Percentiles rank a stretch among this genome's conserved stretches.
phyloP scores from a whole-genome alignment of 345 rosid species.

The Erucastrum elatum region DNA sequence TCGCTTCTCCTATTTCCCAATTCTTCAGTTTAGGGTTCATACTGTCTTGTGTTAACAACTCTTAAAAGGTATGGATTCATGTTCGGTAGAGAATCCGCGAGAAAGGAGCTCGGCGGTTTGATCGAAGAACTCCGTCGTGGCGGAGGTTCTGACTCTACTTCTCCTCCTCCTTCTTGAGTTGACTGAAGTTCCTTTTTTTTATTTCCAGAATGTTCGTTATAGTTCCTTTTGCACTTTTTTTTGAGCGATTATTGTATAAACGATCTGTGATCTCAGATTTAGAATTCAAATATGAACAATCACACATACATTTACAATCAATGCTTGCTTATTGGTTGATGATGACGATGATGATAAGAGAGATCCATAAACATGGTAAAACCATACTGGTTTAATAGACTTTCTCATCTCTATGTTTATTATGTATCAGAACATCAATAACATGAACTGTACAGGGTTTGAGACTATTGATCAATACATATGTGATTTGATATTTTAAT shows the following conservation, averaged over 20 bases:
- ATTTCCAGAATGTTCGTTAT: not conserved
- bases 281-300: not conserved
- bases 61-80: slow-evolving; percentile 81
- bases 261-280: slow-evolving; percentile 8
- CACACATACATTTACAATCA: not conserved
- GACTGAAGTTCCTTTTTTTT: not conserved
- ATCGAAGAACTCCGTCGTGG: slow-evolving; percentile 73
- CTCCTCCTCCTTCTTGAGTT: slow-evolving; percentile 45
- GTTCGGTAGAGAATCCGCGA: slow-evolving; percentile 90
- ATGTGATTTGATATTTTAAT: not conserved
- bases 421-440: slow-evolving; percentile 15
- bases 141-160: slow-evolving; percentile 39
- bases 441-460: not conserved
- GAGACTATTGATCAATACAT: not conserved
- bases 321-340: not conserved
- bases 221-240: not conserved
- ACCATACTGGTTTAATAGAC: slow-evolving; percentile 3
- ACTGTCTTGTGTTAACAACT: not conserved
- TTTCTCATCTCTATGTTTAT: slow-evolving; percentile 4
- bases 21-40: slow-evolving; percentile 11
- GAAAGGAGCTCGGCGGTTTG: slow-evolving; percentile 75
- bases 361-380: not conserved
- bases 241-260: slow-evolving; percentile 20
- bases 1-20: not conserved
- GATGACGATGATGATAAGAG: not conserved